phyloP scores from a whole-genome alignment of 345 rosid genomes.

The Rhizophora apiculata region DNA sequence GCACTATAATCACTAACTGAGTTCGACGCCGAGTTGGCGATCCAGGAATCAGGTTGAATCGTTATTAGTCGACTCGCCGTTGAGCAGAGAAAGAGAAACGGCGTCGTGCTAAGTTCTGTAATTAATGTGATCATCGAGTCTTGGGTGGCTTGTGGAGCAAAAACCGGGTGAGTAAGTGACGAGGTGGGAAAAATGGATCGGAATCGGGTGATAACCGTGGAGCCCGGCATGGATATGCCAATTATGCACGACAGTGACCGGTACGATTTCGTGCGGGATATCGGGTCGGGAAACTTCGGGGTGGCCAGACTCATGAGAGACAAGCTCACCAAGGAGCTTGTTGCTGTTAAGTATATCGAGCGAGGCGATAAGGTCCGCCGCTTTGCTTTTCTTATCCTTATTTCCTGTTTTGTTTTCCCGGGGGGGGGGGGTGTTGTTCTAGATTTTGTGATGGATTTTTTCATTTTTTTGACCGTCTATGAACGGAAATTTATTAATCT shows the following conservation, averaged over 20 bases:
- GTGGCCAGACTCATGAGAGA: slow-evolving; percentile 34
- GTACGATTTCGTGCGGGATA: slow-evolving; percentile 33
- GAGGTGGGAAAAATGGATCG: slow-evolving; percentile 16
- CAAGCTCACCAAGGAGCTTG: slow-evolving; percentile 31
- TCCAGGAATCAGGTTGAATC: neutral
- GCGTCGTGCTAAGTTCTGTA: neutral
- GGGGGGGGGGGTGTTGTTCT: neutral
- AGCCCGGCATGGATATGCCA: slow-evolving; percentile 32
- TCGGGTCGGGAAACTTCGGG: slow-evolving; percentile 33
- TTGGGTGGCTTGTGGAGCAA: neutral
- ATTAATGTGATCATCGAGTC: slow-evolving; percentile 10
- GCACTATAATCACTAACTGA: neutral
- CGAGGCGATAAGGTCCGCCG: slow-evolving; percentile 31
- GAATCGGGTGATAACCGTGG: slow-evolving; percentile 21
- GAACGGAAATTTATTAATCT: no score
- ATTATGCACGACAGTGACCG: slow-evolving; percentile 42
- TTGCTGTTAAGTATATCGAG: slow-evolving; percentile 33
- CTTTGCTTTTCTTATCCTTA: neutral
- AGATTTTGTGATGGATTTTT: neutral
- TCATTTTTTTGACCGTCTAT: neutral
- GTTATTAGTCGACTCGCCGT: neutral
- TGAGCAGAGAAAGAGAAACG: neutral
- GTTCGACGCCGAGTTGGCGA: slow-evolving; percentile 9
- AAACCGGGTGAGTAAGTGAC: neutral
- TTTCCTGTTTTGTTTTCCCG: neutral